phyloP scores from a whole-genome alignment of 1,139 yeast species.

The Candida anutae region DNA sequence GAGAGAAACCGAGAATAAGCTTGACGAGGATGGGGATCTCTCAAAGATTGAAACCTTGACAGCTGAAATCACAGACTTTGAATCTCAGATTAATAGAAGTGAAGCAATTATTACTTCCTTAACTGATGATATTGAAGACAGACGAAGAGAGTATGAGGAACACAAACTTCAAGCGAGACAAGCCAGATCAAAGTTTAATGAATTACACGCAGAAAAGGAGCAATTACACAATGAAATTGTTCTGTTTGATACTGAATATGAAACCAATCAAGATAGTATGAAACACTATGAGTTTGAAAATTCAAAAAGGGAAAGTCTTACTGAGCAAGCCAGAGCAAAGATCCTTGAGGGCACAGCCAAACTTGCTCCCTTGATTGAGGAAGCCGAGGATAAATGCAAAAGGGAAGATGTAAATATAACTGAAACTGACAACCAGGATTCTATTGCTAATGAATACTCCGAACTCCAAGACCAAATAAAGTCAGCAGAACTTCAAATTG shows the following conservation, averaged over 20 bases:
- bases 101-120: slow-evolving; percentile 23
- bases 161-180: slow-evolving; percentile 6
- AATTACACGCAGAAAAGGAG: slow-evolving; percentile 3
- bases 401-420: slow-evolving; percentile 21
- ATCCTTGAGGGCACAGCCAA: slow-evolving; percentile 12
- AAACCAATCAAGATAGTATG: slow-evolving; percentile 6
- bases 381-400: slow-evolving; percentile 26
- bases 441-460: slow-evolving; percentile 28
- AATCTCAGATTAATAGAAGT: slow-evolving; percentile 18
- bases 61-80: slow-evolving; percentile 22
- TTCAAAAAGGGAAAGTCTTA: slow-evolving; percentile 6
- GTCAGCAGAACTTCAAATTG: slow-evolving; percentile 30
- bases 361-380: slow-evolving; percentile 13
- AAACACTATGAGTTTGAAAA: slow-evolving; percentile 9
- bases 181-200: slow-evolving; percentile 5
- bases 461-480: slow-evolving; percentile 25
- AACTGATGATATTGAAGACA: slow-evolving; percentile 17
- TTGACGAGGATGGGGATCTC: slow-evolving; percentile 29
- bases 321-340: slow-evolving; percentile 9
- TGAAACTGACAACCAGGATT: slow-evolving; percentile 26
- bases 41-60: slow-evolving; percentile 24
- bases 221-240: slow-evolving; percentile 4
- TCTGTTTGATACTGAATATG: slow-evolving; percentile 9
- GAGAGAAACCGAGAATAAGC: slow-evolving; percentile 18
- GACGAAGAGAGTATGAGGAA: slow-evolving; percentile 5